Percentiles rank a stretch among this genome's conserved stretches.
Evolutionary conservation across 1,139 yeast genomes (phyloP).

Genomic region (Candida albicans): DNA sequence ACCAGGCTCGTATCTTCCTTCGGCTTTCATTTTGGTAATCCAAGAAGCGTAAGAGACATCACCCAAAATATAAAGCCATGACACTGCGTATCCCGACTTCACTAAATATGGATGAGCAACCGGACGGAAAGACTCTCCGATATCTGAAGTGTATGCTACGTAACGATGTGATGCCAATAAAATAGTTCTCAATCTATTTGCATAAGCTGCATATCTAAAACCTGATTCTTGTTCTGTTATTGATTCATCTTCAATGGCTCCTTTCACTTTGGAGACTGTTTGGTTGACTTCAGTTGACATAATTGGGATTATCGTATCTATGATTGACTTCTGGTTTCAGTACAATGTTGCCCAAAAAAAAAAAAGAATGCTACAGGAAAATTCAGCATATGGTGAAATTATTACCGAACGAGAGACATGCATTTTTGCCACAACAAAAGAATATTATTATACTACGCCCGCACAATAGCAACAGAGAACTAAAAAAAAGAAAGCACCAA

Average conservation of each 20-base stretch:
- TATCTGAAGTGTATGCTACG: constrained; percentile 84
- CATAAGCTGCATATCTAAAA: constrained; percentile 80
- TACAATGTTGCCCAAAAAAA: no score
- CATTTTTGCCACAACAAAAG: no score
- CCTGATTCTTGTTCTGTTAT: constrained; percentile 41
- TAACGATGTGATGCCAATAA: constrained; percentile 77
- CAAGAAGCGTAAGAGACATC: constrained; percentile 77
- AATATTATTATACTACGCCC: no score
- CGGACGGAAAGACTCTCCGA: constrained; percentile 88
- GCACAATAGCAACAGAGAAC: no score
- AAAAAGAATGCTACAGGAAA: no score
- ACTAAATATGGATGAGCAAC: constrained; percentile 73
- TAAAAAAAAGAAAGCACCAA: no score
- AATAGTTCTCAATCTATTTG: constrained; percentile 70
- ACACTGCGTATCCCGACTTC: constrained; percentile 65
- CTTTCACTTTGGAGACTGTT: constrained; percentile 16
- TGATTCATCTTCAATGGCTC: constrained; percentile 10
- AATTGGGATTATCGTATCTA: neutral
- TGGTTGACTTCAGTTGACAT: constrained; percentile 2
- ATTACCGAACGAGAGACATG: no score
- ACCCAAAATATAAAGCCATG: constrained; percentile 78
- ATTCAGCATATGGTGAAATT: no score
- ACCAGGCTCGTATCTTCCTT: constrained; percentile 64
- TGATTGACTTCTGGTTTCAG: no score
- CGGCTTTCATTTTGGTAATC: constrained; percentile 67